These are phyloP conservation scores for Arthrinium puccinioides DNA, from an alignment of 2,329 filamentous ascomycete genomes.

Conservation along the genomic window DNA sequence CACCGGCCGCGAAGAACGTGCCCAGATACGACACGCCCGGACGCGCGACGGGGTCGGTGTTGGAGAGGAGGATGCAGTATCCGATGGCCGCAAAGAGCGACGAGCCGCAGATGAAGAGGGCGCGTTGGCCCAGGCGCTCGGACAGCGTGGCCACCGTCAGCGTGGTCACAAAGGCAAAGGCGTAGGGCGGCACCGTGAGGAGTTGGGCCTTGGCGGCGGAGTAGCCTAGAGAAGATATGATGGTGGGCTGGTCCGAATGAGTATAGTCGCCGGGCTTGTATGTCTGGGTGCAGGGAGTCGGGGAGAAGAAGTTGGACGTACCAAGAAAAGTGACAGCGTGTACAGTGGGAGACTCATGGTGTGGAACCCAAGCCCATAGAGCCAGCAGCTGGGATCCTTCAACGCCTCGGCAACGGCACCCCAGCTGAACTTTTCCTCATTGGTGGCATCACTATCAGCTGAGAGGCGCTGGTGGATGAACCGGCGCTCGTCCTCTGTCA, in stretches of 20 bases:
- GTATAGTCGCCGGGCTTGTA: neutral
- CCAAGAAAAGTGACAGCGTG: slow-evolving; percentile 46
- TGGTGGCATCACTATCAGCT: slow-evolving; percentile 61
- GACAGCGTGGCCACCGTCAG: slow-evolving; percentile 51
- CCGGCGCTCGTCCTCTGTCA: slow-evolving; percentile 44
- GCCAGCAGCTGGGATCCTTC: slow-evolving; percentile 62
- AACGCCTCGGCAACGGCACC: slow-evolving; percentile 54
- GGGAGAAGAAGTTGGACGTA: slow-evolving; percentile 28
- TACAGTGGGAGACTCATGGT: slow-evolving; percentile 61
- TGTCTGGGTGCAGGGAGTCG: neutral
- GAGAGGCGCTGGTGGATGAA: slow-evolving; percentile 57
- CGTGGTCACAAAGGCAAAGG: slow-evolving; percentile 53
- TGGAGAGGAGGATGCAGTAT: slow-evolving; percentile 53
- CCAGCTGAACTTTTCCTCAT: slow-evolving; percentile 64
- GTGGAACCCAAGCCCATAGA: slow-evolving; percentile 66
- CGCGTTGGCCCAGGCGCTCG: slow-evolving; percentile 49
- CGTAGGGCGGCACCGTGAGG: slow-evolving; percentile 57
- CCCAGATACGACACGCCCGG: slow-evolving; percentile 54
- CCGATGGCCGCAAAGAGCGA: slow-evolving; percentile 51
- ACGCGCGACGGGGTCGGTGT: slow-evolving; percentile 33
- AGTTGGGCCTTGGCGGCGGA: slow-evolving; percentile 46
- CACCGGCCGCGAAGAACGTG: slow-evolving; percentile 56
- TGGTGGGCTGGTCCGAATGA: slow-evolving; percentile 32
- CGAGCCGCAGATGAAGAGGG: slow-evolving; percentile 56
- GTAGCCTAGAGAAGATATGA: slow-evolving; percentile 48